Base-by-base conservation (phyloP, 345 rosid species). In the Eutrema heterophyllum region DNA sequence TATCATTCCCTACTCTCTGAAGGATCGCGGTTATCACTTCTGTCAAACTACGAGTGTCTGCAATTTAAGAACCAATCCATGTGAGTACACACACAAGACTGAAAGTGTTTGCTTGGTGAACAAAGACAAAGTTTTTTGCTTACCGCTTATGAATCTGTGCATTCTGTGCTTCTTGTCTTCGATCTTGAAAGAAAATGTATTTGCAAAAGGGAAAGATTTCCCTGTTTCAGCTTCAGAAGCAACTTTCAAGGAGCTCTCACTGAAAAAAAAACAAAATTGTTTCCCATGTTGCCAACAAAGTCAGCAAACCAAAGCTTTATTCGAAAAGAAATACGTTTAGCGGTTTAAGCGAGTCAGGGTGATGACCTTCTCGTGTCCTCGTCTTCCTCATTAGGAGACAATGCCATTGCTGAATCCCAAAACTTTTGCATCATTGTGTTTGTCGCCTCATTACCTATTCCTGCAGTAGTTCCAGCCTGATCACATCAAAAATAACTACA, bases 361-460 rank as follows among this genome's bases (percentile, higher is more conserved):
- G 52, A 56, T 45, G 58, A 95, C 99, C 99, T 92, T 48, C 85
- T 83, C 1, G 88, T 64, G 24, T 96, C 99, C 9, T 95, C 99
- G 2, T 92, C 97, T 0, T 92, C 98, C 49, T 87, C 99, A 64
- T 78, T 49, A 48, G 91, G 89, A 82, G 90, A 84, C 62, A 86
- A 67, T 35, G 88, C 86, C 91, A 92, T 86, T 60, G 98, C 97
- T 27, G 99, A 92, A 84, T 96, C 99, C 98, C 99, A 96, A 85
- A 96, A 92, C 80, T 87, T 96, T 64, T 96, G 98, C 97, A 92
- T 90, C 97, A 92, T 84, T 13, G 93, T 73, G 88, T 77, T 84
- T 53, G 94, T 74, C 40, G 90, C 81, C 84, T 96, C 99, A 68
- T 78, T 89, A 64, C 76, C 88, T 68, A 84, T 74, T 77, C 90